Base-by-base conservation (phyloP, 1,284 basidiomycete species). In the Mycocalia duriaeana region DNA sequence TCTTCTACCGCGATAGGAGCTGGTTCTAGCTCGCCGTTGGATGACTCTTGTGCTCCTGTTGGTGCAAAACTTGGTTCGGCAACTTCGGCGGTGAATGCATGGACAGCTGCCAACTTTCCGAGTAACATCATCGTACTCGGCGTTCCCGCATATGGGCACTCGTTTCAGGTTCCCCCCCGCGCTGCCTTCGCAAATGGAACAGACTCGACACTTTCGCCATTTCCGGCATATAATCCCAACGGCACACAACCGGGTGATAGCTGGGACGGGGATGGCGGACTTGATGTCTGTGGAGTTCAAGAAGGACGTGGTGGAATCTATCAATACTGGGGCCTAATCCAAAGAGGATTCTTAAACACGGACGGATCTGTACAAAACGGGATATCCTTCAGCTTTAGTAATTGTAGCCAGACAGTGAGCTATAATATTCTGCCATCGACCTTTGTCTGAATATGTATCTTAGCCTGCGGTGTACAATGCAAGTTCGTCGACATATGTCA, bases 11-110 rank as follows among this genome's bases (percentile, higher is more conserved):
- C 66, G 25, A 52, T 57, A 9, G 65, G 71, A 25, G 76, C 76
- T 13, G 90, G 91, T 4, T 80, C 92, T n/a, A 91, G 92, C 64
- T 83, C 91, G 2, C 91, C 92, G 13, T 73, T 95, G 24, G 73
- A 82, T 47, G 83, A 94, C 63, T 75, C 77, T 0, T 94, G 92
- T 63, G 78, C 81, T 2, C 68, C 81, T 41, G 57, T 75, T 1
- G 66, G 64, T 2, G 69, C 81, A 53, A 85, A 83, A 47, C 69
- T 74, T 41, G 90, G 89, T 9, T 94, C 90, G 51, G 91, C 88
- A 20, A 75, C 78, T 37, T 80, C 80, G 6, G 84, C 88, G 4
- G 76, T 95, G 38, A 64, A 70, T 5, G 77, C 79, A 7, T 95
- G 93, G 93, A 79, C 73, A 1, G 57, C 59, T 0, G 91, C 91